Conservation (phyloP, 805 yeast genomes). For the Metschnikowia matae region DNA sequence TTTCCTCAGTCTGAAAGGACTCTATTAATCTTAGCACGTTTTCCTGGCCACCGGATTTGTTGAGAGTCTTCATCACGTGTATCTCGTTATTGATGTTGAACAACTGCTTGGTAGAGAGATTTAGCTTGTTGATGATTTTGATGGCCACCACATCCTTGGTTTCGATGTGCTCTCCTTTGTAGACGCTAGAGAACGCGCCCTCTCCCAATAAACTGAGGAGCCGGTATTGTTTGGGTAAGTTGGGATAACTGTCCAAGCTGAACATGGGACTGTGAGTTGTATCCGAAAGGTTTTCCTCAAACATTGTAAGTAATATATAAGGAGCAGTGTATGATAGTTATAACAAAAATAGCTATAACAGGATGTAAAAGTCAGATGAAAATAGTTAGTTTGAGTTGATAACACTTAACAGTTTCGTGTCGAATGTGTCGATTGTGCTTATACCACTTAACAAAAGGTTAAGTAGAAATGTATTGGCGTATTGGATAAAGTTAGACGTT, state of each 20-base stretch:
- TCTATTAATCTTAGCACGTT: constrained; percentile 63
- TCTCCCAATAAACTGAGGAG: constrained; percentile 61
- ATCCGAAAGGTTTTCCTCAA: not conserved
- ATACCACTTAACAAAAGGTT: too few relatives aligned
- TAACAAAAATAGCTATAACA: too few relatives aligned
- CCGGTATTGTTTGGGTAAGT: constrained; percentile 38
- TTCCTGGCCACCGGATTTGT: constrained; percentile 42
- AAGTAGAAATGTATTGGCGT: too few relatives aligned
- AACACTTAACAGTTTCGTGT: too few relatives aligned
- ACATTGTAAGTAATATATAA: not conserved
- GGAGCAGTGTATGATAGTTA: not conserved
- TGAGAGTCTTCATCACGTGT: constrained; percentile 61
- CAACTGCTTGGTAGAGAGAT: constrained; percentile 57
- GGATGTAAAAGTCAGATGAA: too few relatives aligned
- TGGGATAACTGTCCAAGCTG: constrained; percentile 26
- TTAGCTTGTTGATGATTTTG: constrained; percentile 63
- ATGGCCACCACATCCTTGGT: constrained; percentile 46
- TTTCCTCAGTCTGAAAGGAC: constrained; percentile 57
- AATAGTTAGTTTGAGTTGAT: too few relatives aligned
- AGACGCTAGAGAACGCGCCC: constrained; percentile 78
- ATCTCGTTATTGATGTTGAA: constrained; percentile 79
- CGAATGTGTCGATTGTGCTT: too few relatives aligned
- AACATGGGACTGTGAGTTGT: constrained; percentile 4
- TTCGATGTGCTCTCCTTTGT: constrained; percentile 47
- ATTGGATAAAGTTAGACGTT: too few relatives aligned